Percentiles rank a stretch among this genome's conserved stretches.
These are phyloP conservation scores for Ogataea angusta DNA, from an alignment of 805 yeast species.

Conservation along the genomic window DNA sequence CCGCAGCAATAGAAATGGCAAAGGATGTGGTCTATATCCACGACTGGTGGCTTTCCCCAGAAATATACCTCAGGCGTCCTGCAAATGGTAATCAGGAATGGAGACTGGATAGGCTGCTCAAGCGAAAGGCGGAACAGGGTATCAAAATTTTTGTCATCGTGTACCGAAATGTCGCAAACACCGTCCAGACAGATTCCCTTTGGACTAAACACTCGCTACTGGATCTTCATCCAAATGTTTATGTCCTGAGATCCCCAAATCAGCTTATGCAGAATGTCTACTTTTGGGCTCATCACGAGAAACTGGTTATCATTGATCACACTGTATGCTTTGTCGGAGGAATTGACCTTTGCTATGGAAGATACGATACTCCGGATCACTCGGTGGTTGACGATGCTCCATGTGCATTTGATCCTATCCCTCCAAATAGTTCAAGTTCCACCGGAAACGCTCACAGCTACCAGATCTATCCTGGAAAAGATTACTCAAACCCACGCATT, in stretches of 20 bases:
- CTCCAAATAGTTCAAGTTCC: slow-evolving; percentile 19
- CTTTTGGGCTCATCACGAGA: slow-evolving; percentile 99
- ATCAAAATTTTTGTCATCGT: slow-evolving; percentile 89
- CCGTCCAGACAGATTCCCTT: slow-evolving; percentile 88
- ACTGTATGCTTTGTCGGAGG: slow-evolving; percentile 93
- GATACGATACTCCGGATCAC: slow-evolving; percentile 97
- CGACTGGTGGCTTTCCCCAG: slow-evolving; percentile 99
- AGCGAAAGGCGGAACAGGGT: slow-evolving; percentile 89
- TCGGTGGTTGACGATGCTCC: slow-evolving; percentile 70
- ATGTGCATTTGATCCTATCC: slow-evolving; percentile 30
- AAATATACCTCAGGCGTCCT: slow-evolving; percentile 87
- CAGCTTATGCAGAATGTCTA: slow-evolving; percentile 89
- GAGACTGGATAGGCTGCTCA: slow-evolving; percentile 84
- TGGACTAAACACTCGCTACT: slow-evolving; percentile 93
- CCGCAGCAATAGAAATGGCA: slow-evolving; percentile 90
- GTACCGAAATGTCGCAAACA: slow-evolving; percentile 89
- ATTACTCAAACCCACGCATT: slow-evolving; percentile 92
- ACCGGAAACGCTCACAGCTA: slow-evolving; percentile 31
- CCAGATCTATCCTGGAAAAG: slow-evolving; percentile 92
- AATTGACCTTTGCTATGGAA: slow-evolving; percentile 90
- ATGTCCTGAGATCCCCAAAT: slow-evolving; percentile 91
- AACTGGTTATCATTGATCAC: slow-evolving; percentile 80
- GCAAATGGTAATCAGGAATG: slow-evolving; percentile 93
- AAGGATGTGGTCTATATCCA: slow-evolving; percentile 90
- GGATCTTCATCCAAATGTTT: slow-evolving; percentile 80